Evolutionary conservation across 495 filamentous ascomycete species (phyloP).

Genomic region (Aspergillus homomorphus): DNA sequence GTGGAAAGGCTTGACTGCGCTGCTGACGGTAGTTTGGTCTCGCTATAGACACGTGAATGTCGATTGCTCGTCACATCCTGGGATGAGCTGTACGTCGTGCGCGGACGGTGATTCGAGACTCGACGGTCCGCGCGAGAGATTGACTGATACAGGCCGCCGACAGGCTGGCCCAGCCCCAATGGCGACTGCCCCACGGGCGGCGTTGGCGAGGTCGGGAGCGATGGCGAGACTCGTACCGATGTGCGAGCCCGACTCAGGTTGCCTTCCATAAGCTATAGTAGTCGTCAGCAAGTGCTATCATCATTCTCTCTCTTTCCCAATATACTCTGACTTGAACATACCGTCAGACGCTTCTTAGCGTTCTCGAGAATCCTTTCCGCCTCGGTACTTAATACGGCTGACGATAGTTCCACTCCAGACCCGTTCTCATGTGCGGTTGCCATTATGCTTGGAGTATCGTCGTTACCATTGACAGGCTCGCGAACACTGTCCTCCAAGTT

Average conservation of each 20-base stretch:
- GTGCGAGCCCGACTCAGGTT: conserved; percentile 79
- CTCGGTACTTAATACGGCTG: conserved; percentile 70
- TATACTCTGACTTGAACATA: conserved; percentile 42
- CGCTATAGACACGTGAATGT: conserved; percentile 56
- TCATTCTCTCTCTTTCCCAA: background rate
- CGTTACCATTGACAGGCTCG: conserved; percentile 13
- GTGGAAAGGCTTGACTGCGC: conserved; percentile 26
- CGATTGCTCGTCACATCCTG: conserved; percentile 43
- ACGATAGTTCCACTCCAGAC: conserved; percentile 57
- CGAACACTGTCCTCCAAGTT: conserved; percentile 12
- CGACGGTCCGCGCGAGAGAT: conserved; percentile 42
- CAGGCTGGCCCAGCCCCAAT: conserved; percentile 32
- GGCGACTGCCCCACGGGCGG: conserved; percentile 25
- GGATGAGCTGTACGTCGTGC: conserved; percentile 32
- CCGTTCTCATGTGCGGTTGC: conserved; percentile 29
- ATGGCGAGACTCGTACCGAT: conserved; percentile 60
- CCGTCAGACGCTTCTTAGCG: conserved; percentile 82
- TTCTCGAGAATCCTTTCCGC: conserved; percentile 88
- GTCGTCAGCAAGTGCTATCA: conserved; percentile 11
- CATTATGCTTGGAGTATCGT: conserved; percentile 13
- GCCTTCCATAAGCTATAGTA: conserved; percentile 78
- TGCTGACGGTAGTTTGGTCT: conserved; percentile 50
- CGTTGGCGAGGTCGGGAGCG: conserved; percentile 51
- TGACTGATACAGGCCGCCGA: conserved; percentile 41
- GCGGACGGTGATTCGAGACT: conserved; percentile 33